Conservation (phyloP, 176 grass and related monocot species). For the Aegilops longissima region DNA sequence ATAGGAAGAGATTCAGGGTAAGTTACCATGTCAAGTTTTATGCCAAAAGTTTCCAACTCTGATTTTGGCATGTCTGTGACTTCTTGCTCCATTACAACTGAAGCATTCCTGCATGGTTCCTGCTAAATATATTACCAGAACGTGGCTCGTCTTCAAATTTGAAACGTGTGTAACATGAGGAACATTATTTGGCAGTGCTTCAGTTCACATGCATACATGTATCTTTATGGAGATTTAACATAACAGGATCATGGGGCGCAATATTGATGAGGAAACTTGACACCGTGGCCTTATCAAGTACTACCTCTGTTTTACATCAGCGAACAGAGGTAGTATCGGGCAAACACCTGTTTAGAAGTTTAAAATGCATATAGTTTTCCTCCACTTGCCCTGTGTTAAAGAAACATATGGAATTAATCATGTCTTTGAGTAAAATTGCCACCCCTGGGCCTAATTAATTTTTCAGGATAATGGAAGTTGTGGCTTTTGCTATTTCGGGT, state of each 20-base stretch:
- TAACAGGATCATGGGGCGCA: background rate
- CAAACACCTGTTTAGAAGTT: background rate
- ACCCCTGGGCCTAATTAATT: background rate
- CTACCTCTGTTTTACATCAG: too few species aligned
- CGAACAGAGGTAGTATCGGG: background rate
- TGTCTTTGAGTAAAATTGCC: background rate
- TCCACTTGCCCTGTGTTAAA: background rate
- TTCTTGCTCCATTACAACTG: background rate
- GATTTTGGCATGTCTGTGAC: conserved; percentile 1
- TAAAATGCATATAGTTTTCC: background rate
- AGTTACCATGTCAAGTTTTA: background rate
- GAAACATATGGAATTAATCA: conserved; percentile 13
- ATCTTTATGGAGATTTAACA: background rate
- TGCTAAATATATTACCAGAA: background rate
- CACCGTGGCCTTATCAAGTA: background rate
- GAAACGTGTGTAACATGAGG: background rate
- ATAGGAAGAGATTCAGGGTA: conserved; percentile 93
- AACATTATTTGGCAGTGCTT: background rate
- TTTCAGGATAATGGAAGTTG: background rate
- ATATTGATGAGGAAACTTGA: background rate
- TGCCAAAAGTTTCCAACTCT: background rate
- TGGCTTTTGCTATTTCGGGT: background rate
- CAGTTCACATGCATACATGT: conserved; percentile 12
- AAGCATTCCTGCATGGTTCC: conserved; percentile 8
- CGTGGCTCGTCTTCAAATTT: background rate